Evolutionary conservation across 2,329 filamentous ascomycete species (phyloP), one percentile per base, ranked within the genome.

Genomic region (Xylariaceae sp.): DNA sequence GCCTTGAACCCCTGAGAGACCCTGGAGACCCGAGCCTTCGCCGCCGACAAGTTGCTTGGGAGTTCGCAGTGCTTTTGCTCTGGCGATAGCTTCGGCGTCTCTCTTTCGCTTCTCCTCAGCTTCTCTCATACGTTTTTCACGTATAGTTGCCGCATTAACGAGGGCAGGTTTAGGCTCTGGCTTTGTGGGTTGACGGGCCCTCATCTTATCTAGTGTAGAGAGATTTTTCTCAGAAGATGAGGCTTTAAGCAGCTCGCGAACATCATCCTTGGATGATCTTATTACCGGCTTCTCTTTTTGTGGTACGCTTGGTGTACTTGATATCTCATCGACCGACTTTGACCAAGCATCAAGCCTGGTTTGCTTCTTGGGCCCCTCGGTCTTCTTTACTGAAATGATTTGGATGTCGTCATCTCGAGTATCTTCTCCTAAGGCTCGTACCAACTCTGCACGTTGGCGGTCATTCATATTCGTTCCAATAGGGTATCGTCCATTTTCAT

Each of bases 391-490:
- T 48, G 78, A 73, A 19, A 81, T 71, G 40, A 82, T 77, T 57
- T 81, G 75, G 10, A 84, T 73, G 9, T 81, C 74, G 16, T 78
- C 72, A 40, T 77, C 72, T 16, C 81, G 76, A 29, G 85, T 83
- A 41, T 84, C 81, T 53, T 87, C 82, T 21, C 83, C 82, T 16
- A 88, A 72, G 7, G 83, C 85, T 66, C 85, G 81, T 48, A 86
- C 75, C 37, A 98, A 79, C 73, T 96, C 90, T 10, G 93, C 93
- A 63, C 93, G 91, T 70, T 98, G 92, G 54, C 89, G 87, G 37
- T 85, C 83, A 12, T 84, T 90, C 63, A 98, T 76, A 65, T 96
- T 96, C 1, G 93, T 96, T 66, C 84, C 88, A 62, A 88, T 83
- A 19, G 80, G 75, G 59, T 83, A 81, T 69, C 79, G 75, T 70